A percentile compares a stretch with the other conserved stretches of the same genome.
These are phyloP conservation scores for Kwoniella botswanensis DNA, from an alignment of 768 basidiomycete species.

Conservation along the genomic window DNA sequence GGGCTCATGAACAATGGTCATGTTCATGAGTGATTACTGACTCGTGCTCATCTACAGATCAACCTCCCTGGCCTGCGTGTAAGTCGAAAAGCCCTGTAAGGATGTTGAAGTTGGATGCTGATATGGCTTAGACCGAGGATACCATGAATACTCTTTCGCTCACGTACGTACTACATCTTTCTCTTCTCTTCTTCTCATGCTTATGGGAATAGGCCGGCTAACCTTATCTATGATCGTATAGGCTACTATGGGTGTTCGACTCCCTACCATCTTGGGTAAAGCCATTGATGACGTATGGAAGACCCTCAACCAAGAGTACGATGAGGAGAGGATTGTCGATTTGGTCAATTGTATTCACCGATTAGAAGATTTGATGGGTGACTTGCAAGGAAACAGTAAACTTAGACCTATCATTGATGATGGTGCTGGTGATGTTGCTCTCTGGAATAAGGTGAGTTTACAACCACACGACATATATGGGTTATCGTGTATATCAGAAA, in stretches of 20 bases:
- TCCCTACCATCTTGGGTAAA: conserved; percentile 94
- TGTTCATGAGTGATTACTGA: conserved; percentile 3
- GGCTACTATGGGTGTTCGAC: conserved; percentile 93
- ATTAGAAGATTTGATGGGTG: conserved; percentile 86
- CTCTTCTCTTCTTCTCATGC: not conserved
- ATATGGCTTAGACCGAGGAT: conserved; percentile 54
- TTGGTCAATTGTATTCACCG: conserved; percentile 83
- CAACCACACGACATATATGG: no score
- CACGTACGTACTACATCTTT: conserved; percentile 33
- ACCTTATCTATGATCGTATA: conserved; percentile 56
- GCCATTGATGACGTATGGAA: conserved; percentile 88
- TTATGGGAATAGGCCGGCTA: not conserved
- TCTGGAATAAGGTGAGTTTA: conserved; percentile 79
- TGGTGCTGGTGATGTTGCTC: conserved; percentile 84
- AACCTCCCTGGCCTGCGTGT: conserved; percentile 61
- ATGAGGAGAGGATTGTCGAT: conserved; percentile 82
- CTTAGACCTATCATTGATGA: conserved; percentile 88
- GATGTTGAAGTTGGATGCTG: not conserved
- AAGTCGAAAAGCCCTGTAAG: not conserved
- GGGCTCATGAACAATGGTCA: no score
- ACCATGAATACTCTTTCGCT: conserved; percentile 61
- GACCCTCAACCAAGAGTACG: conserved; percentile 79
- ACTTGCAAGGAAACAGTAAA: conserved; percentile 79
- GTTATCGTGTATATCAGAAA: not conserved
- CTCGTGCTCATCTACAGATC: conserved; percentile 52